Evolutionary conservation across 2,329 filamentous ascomycete species (phyloP).

Genomic region (Mollisia scopiformis): DNA sequence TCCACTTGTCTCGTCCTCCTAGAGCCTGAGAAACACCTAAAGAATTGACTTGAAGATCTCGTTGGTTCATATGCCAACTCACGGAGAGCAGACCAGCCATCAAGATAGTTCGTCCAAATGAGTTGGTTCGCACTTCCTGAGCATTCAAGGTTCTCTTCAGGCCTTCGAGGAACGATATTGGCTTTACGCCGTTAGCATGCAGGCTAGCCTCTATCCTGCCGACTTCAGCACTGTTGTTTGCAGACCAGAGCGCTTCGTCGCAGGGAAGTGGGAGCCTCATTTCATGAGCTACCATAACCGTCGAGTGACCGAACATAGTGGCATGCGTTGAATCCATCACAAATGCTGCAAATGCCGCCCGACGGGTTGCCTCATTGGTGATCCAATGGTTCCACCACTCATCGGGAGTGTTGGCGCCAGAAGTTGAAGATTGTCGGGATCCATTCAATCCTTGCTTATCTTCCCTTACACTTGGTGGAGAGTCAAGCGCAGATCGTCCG

Average conservation of each 20-base stretch:
- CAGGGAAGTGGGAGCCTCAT: constrained; percentile 90
- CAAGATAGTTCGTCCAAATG: constrained; percentile 88
- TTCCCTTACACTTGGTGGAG: constrained; percentile 70
- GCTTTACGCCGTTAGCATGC: constrained; percentile 79
- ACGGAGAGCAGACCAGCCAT: constrained; percentile 95
- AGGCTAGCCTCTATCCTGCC: constrained; percentile 81
- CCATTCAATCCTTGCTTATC: constrained; percentile 47
- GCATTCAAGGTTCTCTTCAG: constrained; percentile 86
- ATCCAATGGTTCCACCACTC: constrained; percentile 98
- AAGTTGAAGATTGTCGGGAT: constrained; percentile 63
- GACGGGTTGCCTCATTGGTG: constrained; percentile 85
- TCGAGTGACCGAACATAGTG: constrained; percentile 97
- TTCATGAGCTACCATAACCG: constrained; percentile 96
- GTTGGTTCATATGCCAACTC: constrained; percentile 96
- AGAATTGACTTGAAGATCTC: constrained; percentile 89
- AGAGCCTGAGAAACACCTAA: constrained; percentile 78
- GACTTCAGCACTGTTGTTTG: constrained; percentile 85
- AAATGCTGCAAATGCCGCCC: constrained; percentile 92
- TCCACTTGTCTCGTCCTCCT: constrained; percentile 90
- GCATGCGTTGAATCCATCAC: constrained; percentile 95
- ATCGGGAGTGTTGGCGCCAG: constrained; percentile 72
- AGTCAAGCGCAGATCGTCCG: constrained; percentile 81
- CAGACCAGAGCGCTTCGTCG: constrained; percentile 91
- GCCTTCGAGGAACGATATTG: constrained; percentile 85
- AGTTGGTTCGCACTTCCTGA: constrained; percentile 86